phyloP scores from a whole-genome alignment of 106 monocot species.

The Acanthochlamys bracteata region DNA sequence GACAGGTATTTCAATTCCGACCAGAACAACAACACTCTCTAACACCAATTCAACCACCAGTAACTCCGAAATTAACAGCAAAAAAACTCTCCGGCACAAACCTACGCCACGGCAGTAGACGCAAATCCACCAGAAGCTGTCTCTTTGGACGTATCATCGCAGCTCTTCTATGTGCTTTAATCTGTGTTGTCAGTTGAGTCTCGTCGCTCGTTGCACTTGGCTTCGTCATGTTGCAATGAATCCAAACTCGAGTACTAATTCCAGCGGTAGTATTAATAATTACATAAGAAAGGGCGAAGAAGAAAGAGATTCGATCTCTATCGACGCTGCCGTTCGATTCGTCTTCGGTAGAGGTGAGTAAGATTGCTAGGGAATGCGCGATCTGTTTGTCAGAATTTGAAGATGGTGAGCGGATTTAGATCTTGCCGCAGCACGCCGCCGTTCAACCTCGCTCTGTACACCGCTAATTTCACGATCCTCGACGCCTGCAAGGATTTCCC shows the following conservation, averaged over 20 bases:
- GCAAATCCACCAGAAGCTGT: slow-evolving; percentile 11
- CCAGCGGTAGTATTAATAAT: slow-evolving; percentile 6
- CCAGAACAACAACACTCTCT: too few relatives aligned
- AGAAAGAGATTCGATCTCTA: slow-evolving; percentile 25
- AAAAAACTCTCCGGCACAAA: too few relatives aligned
- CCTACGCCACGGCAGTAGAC: too few relatives aligned
- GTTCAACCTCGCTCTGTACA: slow-evolving; percentile 44
- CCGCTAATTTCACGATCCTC: slow-evolving; percentile 67
- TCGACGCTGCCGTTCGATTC: slow-evolving; percentile 25
- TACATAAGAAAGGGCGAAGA: slow-evolving; percentile 30
- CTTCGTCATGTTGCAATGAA: slow-evolving; percentile 15
- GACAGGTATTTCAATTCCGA: too few relatives aligned
- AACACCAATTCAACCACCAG: too few relatives aligned
- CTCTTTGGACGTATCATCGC: slow-evolving; percentile 44
- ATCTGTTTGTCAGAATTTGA: slow-evolving; percentile 63
- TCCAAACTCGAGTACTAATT: neutral
- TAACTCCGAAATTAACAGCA: too few relatives aligned
- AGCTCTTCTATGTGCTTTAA: slow-evolving; percentile 58
- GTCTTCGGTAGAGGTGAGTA: neutral
- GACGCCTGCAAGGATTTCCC: slow-evolving; percentile 22
- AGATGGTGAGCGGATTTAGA: slow-evolving; percentile 46
- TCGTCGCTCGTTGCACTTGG: slow-evolving; percentile 54
- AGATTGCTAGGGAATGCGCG: slow-evolving; percentile 26
- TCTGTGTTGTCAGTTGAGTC: slow-evolving; percentile 50
- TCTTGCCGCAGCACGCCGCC: slow-evolving; percentile 50